Evolutionary conservation across 129 eudicot species (phyloP).

Genomic region (Lonicera japonica): DNA sequence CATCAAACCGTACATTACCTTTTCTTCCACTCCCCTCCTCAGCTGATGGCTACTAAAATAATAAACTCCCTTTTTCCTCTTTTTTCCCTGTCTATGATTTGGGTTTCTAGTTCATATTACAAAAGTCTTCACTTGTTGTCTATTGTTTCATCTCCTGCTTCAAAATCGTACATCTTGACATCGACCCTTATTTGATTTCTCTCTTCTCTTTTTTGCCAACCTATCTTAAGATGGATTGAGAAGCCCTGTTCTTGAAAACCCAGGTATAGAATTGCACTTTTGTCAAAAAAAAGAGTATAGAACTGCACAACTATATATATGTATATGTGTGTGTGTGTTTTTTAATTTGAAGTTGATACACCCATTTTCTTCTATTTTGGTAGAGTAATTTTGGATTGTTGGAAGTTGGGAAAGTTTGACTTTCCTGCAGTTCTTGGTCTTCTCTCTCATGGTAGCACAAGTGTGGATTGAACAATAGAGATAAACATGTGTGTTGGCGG

Average conservation of each 20-base stretch:
- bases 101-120: too few relatives aligned
- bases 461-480: constrained; percentile 12
- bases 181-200: too few relatives aligned
- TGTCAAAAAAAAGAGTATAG: too few relatives aligned
- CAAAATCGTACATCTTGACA: too few relatives aligned
- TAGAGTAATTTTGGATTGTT: background rate
- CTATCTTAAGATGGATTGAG: constrained; percentile 5
- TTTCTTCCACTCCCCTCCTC: too few relatives aligned
- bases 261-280: constrained; percentile 23
- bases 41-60: too few relatives aligned
- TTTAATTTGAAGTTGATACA: background rate
- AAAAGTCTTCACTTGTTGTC: too few relatives aligned
- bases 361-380: background rate
- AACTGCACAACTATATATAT: background rate
- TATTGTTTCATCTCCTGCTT: too few relatives aligned
- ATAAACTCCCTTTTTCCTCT: too few relatives aligned
- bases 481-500: background rate
- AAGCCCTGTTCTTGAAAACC: constrained; percentile 19
- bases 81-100: too few relatives aligned
- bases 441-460: constrained; percentile 8
- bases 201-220: too few relatives aligned
- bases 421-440: constrained; percentile 9
- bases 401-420: constrained; percentile 4
- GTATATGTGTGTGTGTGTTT: background rate
- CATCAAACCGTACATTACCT: too few relatives aligned